Conservation (phyloP, 345 rosid genomes). For the Eucalyptus polybractea region DNA sequence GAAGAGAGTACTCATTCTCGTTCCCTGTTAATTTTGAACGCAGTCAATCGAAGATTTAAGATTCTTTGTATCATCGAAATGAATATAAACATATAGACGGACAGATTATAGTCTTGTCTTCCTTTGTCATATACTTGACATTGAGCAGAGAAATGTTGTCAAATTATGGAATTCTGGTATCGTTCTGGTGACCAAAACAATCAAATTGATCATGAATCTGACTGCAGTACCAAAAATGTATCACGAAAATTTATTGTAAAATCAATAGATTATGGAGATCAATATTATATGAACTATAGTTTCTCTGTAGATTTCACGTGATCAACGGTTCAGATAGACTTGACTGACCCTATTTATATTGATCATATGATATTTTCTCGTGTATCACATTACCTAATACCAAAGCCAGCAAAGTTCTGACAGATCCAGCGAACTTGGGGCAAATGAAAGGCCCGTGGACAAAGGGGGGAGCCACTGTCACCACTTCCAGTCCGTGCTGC, state of each 20-base stretch:
- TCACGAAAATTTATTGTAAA: not conserved
- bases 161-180: not conserved
- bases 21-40: not conserved
- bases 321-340: not conserved
- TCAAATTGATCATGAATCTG: not conserved
- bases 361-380: not conserved
- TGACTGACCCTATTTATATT: not conserved
- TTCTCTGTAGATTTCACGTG: not conserved
- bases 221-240: not conserved
- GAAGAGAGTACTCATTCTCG: not conserved
- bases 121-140: not conserved
- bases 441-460: slow-evolving; percentile 27
- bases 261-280: not conserved
- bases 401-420: not conserved
- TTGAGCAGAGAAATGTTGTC: not conserved
- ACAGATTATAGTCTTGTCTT: not conserved
- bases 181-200: not conserved
- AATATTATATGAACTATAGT: not conserved
- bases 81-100: not conserved
- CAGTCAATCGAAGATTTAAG: not conserved
- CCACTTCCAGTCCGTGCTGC: slow-evolving; percentile 16
- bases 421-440: slow-evolving; percentile 5
- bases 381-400: not conserved
- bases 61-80: not conserved
- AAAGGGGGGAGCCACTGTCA: slow-evolving; percentile 6